Evolutionary conservation across 2,329 filamentous ascomycete species (phyloP).

Genomic region (Hypomyces perniciosus): DNA sequence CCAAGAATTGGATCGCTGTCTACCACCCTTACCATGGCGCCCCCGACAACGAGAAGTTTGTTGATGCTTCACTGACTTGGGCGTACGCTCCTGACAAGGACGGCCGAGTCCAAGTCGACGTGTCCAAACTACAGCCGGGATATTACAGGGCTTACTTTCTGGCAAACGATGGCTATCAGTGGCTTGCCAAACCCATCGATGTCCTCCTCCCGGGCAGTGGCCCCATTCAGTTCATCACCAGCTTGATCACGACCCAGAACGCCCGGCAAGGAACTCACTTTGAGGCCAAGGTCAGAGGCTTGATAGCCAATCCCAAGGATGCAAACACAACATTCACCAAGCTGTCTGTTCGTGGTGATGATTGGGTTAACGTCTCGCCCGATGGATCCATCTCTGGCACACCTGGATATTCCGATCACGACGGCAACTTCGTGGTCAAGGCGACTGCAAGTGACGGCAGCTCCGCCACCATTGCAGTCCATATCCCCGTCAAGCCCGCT

Average conservation of each 20-base stretch:
- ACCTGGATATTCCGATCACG: slow-evolving; percentile 18
- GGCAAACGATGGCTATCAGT: slow-evolving; percentile 29
- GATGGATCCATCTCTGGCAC: slow-evolving; percentile 32
- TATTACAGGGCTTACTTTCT: slow-evolving; percentile 33
- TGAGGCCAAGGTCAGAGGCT: slow-evolving; percentile 25
- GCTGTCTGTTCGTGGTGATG: slow-evolving; percentile 11
- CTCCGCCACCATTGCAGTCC: slow-evolving; percentile 23
- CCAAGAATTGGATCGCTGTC: slow-evolving; percentile 34
- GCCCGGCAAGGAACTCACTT: slow-evolving; percentile 30
- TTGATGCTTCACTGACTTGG: slow-evolving; percentile 28
- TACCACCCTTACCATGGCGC: slow-evolving; percentile 29
- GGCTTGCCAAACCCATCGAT: slow-evolving; percentile 29
- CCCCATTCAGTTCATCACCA: slow-evolving; percentile 24
- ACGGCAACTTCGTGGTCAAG: slow-evolving; percentile 22
- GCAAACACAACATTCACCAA: slow-evolving; percentile 24
- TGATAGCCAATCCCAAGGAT: slow-evolving; percentile 24
- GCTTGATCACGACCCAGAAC: slow-evolving; percentile 29
- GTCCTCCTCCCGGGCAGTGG: slow-evolving; percentile 21
- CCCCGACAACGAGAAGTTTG: slow-evolving; percentile 26
- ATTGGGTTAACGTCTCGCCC: slow-evolving; percentile 28
- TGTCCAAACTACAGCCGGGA: slow-evolving; percentile 22
- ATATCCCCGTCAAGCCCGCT: slow-evolving; percentile 26
- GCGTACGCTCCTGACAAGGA: slow-evolving; percentile 23
- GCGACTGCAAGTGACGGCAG: slow-evolving; percentile 22
- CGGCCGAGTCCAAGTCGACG: slow-evolving; percentile 24